phyloP scores from a whole-genome alignment of 2,329 filamentous ascomycete species.

The Colletotrichum sp. region DNA sequence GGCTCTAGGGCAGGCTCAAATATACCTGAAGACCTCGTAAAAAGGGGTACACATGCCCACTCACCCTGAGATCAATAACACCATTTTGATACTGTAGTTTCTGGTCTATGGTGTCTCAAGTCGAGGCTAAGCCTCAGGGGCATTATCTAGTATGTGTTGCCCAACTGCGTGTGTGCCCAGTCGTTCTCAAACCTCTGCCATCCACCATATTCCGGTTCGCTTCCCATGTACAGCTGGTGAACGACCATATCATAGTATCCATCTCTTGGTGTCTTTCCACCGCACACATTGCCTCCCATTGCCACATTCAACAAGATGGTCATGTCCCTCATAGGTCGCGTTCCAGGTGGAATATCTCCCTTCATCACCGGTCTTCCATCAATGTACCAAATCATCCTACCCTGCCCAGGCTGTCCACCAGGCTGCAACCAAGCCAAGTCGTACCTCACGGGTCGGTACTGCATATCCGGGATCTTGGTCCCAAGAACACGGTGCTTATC shows the following conservation, averaged over 20 bases:
- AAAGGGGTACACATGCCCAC: neutral
- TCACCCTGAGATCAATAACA: neutral
- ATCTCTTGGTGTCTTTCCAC: slow-evolving; percentile 52
- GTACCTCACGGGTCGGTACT: slow-evolving; percentile 50
- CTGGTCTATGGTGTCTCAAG: neutral
- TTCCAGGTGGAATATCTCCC: slow-evolving; percentile 54
- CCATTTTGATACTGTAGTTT: neutral
- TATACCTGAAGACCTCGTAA: neutral
- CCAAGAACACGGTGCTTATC: slow-evolving; percentile 61
- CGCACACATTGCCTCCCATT: slow-evolving; percentile 64
- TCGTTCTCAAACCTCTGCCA: slow-evolving; percentile 59
- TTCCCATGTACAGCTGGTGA: slow-evolving; percentile 54
- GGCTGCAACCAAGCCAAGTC: slow-evolving; percentile 61
- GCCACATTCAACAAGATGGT: slow-evolving; percentile 63
- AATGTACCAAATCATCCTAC: slow-evolving; percentile 61
- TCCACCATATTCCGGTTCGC: slow-evolving; percentile 54
- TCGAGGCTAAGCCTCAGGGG: neutral
- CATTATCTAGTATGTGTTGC: slow-evolving; percentile 34
- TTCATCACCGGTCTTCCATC: slow-evolving; percentile 63
- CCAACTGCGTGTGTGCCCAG: slow-evolving; percentile 40
- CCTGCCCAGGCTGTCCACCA: slow-evolving; percentile 46
- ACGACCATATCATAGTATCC: slow-evolving; percentile 62
- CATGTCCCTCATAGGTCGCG: slow-evolving; percentile 59
- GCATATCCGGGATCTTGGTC: slow-evolving; percentile 54
- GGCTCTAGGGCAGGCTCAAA: neutral